Percentiles rank a stretch among this genome's conserved stretches.
These are phyloP conservation scores for Eucalyptus paniculata DNA, from an alignment of 345 rosid genomes.

Conservation along the genomic window DNA sequence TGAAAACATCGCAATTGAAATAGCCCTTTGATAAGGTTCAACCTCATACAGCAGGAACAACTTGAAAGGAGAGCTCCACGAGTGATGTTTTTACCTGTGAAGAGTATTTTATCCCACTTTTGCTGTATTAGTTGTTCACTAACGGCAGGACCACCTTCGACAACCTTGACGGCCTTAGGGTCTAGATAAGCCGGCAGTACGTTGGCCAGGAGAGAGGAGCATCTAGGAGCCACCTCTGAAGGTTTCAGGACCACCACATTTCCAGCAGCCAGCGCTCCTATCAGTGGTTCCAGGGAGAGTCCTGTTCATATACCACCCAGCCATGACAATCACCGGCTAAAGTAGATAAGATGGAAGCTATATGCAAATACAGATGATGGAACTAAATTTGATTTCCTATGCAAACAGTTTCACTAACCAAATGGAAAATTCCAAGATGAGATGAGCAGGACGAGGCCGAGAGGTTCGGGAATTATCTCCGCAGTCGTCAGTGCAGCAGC, in stretches of 20 bases:
- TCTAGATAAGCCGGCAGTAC: conserved; percentile 35
- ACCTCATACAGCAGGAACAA: neutral
- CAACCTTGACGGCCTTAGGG: conserved; percentile 31
- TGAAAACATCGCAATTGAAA: neutral
- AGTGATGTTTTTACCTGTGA: conserved; percentile 32
- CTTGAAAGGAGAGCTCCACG: neutral
- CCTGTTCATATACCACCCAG: conserved; percentile 1
- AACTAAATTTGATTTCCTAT: neutral
- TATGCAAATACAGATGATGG: neutral
- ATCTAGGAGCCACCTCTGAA: conserved; percentile 57
- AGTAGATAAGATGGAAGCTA: neutral
- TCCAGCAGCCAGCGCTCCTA: conserved; percentile 86
- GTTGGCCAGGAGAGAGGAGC: conserved; percentile 42
- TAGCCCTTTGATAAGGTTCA: neutral
- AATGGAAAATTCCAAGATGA: conserved; percentile 66
- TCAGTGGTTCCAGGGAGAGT: conserved; percentile 44
- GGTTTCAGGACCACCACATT: conserved; percentile 58
- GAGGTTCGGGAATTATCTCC: conserved; percentile 52
- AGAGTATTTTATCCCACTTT: conserved; percentile 77
- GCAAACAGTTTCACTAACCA: conserved; percentile 6
- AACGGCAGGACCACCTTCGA: conserved; percentile 40
- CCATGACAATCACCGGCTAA: neutral
- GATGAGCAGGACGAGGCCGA: conserved; percentile 46
- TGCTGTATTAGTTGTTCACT: conserved; percentile 44
- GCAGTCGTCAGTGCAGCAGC: conserved; percentile 32